phyloP scores from a whole-genome alignment of 345 rosid species.

The Euphorbia tirucalli region DNA sequence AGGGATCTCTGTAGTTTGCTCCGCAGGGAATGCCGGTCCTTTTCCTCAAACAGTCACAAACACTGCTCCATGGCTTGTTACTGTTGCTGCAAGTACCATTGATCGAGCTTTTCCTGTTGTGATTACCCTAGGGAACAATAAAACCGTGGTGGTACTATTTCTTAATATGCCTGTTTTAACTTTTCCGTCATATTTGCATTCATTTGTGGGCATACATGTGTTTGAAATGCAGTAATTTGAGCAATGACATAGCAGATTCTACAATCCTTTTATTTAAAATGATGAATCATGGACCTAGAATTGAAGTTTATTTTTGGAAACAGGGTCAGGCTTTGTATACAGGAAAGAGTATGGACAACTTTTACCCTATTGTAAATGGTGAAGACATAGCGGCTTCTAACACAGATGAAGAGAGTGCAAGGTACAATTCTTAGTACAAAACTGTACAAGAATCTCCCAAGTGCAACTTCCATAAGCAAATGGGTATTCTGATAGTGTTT shows the following conservation, averaged over 20 bases:
- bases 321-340: conserved; percentile 54
- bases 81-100: conserved; percentile 18
- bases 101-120: conserved; percentile 20
- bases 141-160: conserved; percentile 33
- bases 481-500: too few species aligned
- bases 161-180: neutral
- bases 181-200: neutral
- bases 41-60: conserved; percentile 21
- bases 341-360: conserved; percentile 30
- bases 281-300: neutral
- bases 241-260: too few species aligned
- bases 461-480: neutral
- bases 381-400: conserved; percentile 36
- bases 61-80: conserved; percentile 22
- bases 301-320: conserved; percentile 20
- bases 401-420: conserved; percentile 38
- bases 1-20: conserved; percentile 20
- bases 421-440: conserved; percentile 26
- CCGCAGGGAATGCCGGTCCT: conserved; percentile 21
- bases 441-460: neutral
- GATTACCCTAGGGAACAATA: conserved; percentile 24
- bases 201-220: neutral
- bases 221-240: too few species aligned
- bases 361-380: conserved; percentile 46
- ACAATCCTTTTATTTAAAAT: too few species aligned